Conservation (phyloP, 2,329 filamentous ascomycete species). For the Lithohypha guttulata region DNA sequence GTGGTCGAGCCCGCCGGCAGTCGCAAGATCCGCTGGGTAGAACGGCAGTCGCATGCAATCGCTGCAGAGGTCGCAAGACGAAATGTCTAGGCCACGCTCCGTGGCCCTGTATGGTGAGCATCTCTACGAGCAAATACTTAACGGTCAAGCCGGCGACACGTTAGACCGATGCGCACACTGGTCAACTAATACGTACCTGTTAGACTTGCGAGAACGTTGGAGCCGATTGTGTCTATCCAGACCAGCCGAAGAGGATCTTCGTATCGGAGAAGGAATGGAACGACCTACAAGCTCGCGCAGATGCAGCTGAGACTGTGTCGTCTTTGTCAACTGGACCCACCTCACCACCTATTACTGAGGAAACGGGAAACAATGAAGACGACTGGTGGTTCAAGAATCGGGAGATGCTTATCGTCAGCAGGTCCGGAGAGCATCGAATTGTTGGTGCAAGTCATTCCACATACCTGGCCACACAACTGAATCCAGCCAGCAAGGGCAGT, state of each 20-base stretch:
- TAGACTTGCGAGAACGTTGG: constrained; percentile 27
- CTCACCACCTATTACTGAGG: constrained; percentile 18
- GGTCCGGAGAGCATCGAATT: constrained; percentile 29
- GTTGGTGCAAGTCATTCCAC: constrained; percentile 29
- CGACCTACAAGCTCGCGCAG: constrained; percentile 27
- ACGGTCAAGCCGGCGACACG: no score
- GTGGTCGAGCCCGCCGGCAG: constrained; percentile 8
- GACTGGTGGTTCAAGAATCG: constrained; percentile 32
- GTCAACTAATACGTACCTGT: no score
- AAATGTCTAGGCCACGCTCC: constrained; percentile 29
- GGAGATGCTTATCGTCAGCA: constrained; percentile 27
- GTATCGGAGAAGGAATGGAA: constrained; percentile 29
- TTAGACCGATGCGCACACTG: no score
- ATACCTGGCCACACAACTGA: constrained; percentile 28
- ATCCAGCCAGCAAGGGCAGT: constrained; percentile 25
- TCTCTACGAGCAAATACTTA: no score
- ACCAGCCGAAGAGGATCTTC: constrained; percentile 28
- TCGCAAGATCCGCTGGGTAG: constrained; percentile 13
- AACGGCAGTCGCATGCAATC: constrained; percentile 24
- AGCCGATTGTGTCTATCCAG: constrained; percentile 27
- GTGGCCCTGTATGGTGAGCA: constrained; percentile 27
- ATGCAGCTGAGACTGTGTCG: constrained; percentile 12
- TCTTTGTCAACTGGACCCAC: constrained; percentile 1
- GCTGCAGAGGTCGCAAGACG: constrained; percentile 29
- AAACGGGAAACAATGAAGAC: constrained; percentile 25